Base-by-base conservation (phyloP, 371 early-diverging fungal species). In the Mucor saturninus region DNA sequence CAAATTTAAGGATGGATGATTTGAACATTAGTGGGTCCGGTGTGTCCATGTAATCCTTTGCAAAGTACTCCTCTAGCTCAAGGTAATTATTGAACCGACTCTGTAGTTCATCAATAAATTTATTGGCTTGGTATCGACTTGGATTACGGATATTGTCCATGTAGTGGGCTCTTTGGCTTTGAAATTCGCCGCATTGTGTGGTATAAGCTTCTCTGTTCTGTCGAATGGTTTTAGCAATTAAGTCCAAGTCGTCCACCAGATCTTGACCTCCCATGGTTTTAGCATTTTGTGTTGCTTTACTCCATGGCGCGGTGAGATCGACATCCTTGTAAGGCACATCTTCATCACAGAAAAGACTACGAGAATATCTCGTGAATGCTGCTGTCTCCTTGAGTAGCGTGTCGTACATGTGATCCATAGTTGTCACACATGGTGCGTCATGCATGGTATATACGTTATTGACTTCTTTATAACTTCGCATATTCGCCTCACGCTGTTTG, bases 401-500 rank as follows among this genome's bases (percentile, higher is more conserved):
- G 9, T 73, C 65, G 40, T 74, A 65, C 2, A 79, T 35, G 31
- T 54, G 61, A 37, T 79, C 80, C 80, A 79, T 79, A 10, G 80
- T 67, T 1, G 80, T 79, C 0, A 45, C 51, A 1, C 54, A 56
- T 2, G 65, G 61, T 13, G 61, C 60, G 0, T 66, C 60, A 4
- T 57, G 57, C 2, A 69, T 31, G 2, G 55, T 59, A 21, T 64
- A 65, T 2, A 65, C 69, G 10, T 68, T 28, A 35, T 71, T 73
- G 2, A 37, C 55, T 1, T 76, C 72, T 21, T 60, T 58, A 38
- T 73, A 75, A 6, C 64, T 53, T 4, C 42, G 28, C 9, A 59
- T 40, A n/a, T 59, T 67, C 3, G 54, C 64, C 3, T 60, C 65
- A 3, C 72, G 65, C 39, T 78, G 76, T 28, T 67, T 63, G 43